phyloP scores from a whole-genome alignment of 257 asterid genomes.

The Perilla frutescens region DNA sequence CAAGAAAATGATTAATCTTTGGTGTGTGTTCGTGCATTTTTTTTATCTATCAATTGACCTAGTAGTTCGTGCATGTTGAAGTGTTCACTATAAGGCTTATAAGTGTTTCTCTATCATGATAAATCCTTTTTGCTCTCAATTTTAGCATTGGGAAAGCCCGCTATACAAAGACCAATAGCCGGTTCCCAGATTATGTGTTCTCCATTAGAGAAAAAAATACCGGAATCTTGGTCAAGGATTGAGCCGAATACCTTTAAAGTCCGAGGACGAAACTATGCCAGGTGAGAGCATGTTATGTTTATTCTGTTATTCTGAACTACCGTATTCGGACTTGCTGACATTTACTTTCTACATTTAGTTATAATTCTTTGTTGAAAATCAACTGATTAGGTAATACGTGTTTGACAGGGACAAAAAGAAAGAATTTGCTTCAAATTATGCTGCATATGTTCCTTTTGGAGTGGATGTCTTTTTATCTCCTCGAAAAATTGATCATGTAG shows the following conservation, averaged over 20 bases:
- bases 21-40: not conserved
- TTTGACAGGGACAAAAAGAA: slow-evolving; percentile 90
- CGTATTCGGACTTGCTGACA: not conserved
- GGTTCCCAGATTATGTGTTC: slow-evolving; percentile 82
- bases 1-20: not conserved
- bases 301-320: not conserved
- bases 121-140: slow-evolving; percentile 28
- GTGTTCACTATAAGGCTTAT: not conserved
- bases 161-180: slow-evolving; percentile 77
- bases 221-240: slow-evolving; percentile 74
- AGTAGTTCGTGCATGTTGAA: not conserved
- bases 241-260: slow-evolving; percentile 80
- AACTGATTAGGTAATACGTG: slow-evolving; percentile 20
- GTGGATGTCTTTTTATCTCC: slow-evolving; percentile 85
- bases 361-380: not conserved
- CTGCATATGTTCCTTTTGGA: slow-evolving; percentile 90
- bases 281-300: slow-evolving; percentile 48
- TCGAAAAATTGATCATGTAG: slow-evolving; percentile 78
- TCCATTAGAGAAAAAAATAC: slow-evolving; percentile 67
- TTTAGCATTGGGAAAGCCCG: slow-evolving; percentile 67
- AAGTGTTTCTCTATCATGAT: not conserved
- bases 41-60: not conserved
- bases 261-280: slow-evolving; percentile 69
- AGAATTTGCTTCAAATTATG: slow-evolving; percentile 63
- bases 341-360: not conserved